Percentiles rank a stretch among this genome's conserved stretches.
Conservation (phyloP, 768 basidiomycete species). For the Lanmaoa pseudosensibilis region DNA sequence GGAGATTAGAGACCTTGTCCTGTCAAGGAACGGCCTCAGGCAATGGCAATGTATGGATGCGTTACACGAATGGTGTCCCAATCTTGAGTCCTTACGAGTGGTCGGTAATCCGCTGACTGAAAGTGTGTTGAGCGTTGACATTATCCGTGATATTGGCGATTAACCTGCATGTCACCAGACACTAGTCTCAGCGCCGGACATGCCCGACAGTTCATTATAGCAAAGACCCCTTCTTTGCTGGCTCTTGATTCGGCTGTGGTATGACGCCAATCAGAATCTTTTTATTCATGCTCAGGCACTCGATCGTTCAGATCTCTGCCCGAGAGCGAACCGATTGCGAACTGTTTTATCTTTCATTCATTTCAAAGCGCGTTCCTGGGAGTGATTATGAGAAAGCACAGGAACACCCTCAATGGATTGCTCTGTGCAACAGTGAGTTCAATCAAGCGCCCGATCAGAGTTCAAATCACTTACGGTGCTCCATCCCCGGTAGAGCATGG, state of each 20-base stretch:
- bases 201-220: slow-evolving; percentile 62
- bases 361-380: slow-evolving; percentile 47
- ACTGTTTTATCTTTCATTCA: slow-evolving; percentile 73
- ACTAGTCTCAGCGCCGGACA: slow-evolving; percentile 36
- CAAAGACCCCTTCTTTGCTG: slow-evolving; percentile 62
- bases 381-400: slow-evolving; percentile 42
- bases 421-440: slow-evolving; percentile 59
- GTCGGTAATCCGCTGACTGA: slow-evolving; percentile 63
- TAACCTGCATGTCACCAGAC: slow-evolving; percentile 30
- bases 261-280: slow-evolving; percentile 26
- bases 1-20: slow-evolving; percentile 55
- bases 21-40: slow-evolving; percentile 59
- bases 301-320: slow-evolving; percentile 52
- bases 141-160: slow-evolving; percentile 1
- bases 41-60: slow-evolving; percentile 67
- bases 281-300: slow-evolving; percentile 11
- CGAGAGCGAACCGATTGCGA: slow-evolving; percentile 81
- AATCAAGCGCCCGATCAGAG: neutral
- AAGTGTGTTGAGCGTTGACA: slow-evolving; percentile 37
- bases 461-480: neutral
- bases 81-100: slow-evolving; percentile 59
- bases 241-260: slow-evolving; percentile 66
- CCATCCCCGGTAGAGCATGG: slow-evolving; percentile 53
- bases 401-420: slow-evolving; percentile 65
- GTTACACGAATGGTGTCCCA: slow-evolving; percentile 67